Percentiles rank a stretch among this genome's conserved stretches.
Conservation (phyloP, 2,329 filamentous ascomycete species). For the Xylariaceae sp. region DNA sequence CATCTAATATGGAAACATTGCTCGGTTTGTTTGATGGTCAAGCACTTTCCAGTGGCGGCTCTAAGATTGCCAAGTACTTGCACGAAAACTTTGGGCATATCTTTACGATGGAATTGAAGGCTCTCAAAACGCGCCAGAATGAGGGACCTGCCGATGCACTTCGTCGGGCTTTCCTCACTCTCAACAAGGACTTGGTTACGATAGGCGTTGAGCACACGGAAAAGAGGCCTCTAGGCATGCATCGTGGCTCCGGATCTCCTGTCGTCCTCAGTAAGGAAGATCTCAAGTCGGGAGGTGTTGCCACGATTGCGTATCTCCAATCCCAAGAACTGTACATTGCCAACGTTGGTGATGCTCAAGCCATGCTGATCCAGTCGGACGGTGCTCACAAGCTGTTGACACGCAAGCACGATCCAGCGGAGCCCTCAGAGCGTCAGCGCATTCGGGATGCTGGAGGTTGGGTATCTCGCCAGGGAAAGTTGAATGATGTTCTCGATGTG, state of each 20-base stretch:
- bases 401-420: slow-evolving; percentile 87
- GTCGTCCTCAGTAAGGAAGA: slow-evolving; percentile 85
- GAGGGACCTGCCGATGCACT: slow-evolving; percentile 81
- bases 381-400: slow-evolving; percentile 80
- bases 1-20: slow-evolving; percentile 82
- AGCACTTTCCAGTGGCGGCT: slow-evolving; percentile 79
- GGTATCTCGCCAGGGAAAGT: slow-evolving; percentile 87
- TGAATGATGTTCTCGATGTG: slow-evolving; percentile 87
- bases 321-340: slow-evolving; percentile 88
- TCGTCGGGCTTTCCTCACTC: slow-evolving; percentile 74
- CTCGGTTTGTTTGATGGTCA: slow-evolving; percentile 96
- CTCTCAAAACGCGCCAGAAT: slow-evolving; percentile 56
- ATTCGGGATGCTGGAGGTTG: slow-evolving; percentile 94
- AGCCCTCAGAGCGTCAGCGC: slow-evolving; percentile 73
- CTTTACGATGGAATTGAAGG: slow-evolving; percentile 76
- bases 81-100: slow-evolving; percentile 92
- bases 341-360: slow-evolving; percentile 92
- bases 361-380: slow-evolving; percentile 88
- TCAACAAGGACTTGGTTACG: slow-evolving; percentile 92
- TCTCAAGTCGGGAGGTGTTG: slow-evolving; percentile 81
- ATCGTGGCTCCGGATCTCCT: slow-evolving; percentile 66
- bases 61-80: slow-evolving; percentile 91
- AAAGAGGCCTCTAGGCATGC: slow-evolving; percentile 59
- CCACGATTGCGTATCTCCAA: slow-evolving; percentile 84
- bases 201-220: slow-evolving; percentile 76